Base-by-base conservation (phyloP, 139 green algal genomes). In the Ulvella scutata region DNA sequence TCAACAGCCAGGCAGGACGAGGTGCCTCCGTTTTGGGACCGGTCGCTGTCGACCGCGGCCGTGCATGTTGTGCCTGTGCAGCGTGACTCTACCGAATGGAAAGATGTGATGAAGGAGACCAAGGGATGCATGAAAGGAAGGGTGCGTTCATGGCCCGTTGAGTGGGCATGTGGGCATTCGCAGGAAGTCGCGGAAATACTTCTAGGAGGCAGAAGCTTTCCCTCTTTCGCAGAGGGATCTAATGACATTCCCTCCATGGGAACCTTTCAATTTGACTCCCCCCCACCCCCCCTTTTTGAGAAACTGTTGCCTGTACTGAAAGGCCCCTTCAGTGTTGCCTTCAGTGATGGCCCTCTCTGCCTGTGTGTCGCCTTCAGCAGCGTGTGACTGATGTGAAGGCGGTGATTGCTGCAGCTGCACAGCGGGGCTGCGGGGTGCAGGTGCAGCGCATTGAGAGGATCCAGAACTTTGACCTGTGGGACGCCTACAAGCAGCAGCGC, bases 401-500 rank as follows among this genome's bases (percentile, higher is more conserved):
- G n/a, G n/a, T n/a, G n/a, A n/a, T n/a, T n/a, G n/a, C n/a, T n/a
- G n/a, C n/a, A 67, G 20, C 13, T 13, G n/a, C 51, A 67, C 13
- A 26, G 40, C 40, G 17, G 17, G 21, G 17, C 17, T 20, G 0
- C 33, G 0, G 9, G 4, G 13, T 67, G 51, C 51, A 67, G 51
- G 62, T 79, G 0, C 23, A 74, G 10, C 34, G 72, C 36, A 44
- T 82, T n/a, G 78, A 82, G 78, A 74, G 78, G 28, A 72, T 83
- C 21, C 79, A 82, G 79, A 82, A 82, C 72, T 75, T 38, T 38
- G 34, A 59, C 4, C 37, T 79, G 43, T 82, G 79, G 79, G 79
- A 43, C 43, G 74, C 76, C 43, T 82, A 80, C 79, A 67, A 67
- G 51, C n/a, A n/a, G 7, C 51, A 67, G 2, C 9, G 51, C 9